These are phyloP conservation scores for Candida patagonica DNA, from an alignment of 805 yeast genomes.

Conservation along the genomic window DNA sequence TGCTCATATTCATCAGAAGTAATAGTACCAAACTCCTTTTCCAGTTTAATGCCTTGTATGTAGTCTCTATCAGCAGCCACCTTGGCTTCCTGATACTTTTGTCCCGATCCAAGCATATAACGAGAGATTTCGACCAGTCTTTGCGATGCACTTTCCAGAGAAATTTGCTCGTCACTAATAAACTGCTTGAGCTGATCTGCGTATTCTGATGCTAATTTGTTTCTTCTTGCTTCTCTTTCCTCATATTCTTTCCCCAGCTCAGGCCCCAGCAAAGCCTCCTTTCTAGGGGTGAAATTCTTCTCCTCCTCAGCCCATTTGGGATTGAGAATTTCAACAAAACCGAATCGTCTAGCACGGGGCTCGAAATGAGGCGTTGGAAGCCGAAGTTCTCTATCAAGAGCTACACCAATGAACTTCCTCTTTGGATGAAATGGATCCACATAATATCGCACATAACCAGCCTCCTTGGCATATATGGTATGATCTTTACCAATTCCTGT, in stretches of 20 bases:
- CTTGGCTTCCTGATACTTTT: conserved; percentile 45
- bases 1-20: conserved; percentile 26
- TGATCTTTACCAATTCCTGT: conserved; percentile 81
- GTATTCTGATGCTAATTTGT: conserved; percentile 25
- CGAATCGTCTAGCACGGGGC: conserved; percentile 83
- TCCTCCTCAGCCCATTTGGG: conserved; percentile 46
- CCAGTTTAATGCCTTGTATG: conserved; percentile 31
- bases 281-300: conserved; percentile 53
- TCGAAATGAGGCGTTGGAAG: conserved; percentile 86
- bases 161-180: conserved; percentile 23
- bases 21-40: conserved; percentile 21
- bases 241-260: conserved; percentile 35
- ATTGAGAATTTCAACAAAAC: conserved; percentile 48
- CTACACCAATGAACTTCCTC: conserved; percentile 83
- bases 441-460: conserved; percentile 87
- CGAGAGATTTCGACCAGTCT: conserved; percentile 49
- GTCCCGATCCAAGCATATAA: conserved; percentile 53
- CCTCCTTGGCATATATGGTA: conserved; percentile 82
- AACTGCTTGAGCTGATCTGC: conserved; percentile 21
- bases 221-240: conserved; percentile 35
- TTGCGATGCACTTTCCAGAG: conserved; percentile 31
- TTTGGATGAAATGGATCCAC: conserved; percentile 94
- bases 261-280: conserved; percentile 51
- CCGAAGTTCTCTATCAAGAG: conserved; percentile 49
- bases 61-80: conserved; percentile 46